Conservation (phyloP, 1,284 basidiomycete species). For the Tremellales sp. region DNA sequence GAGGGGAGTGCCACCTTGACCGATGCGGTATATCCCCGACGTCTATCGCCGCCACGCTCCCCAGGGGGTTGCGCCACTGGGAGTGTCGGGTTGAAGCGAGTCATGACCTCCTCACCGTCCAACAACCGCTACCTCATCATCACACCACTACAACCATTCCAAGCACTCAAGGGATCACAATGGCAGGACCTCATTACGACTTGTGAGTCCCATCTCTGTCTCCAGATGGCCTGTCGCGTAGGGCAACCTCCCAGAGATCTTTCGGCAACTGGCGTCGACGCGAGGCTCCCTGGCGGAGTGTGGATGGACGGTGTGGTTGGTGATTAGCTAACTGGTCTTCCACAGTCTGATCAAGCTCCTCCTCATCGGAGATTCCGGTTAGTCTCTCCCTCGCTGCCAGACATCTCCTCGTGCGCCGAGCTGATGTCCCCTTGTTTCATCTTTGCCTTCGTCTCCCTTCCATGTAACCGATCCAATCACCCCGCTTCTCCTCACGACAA, state of each 20-base stretch:
- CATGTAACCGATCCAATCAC: background rate
- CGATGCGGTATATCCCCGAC: background rate
- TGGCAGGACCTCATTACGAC: constrained; percentile 49
- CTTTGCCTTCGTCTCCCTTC: background rate
- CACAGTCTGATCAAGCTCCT: constrained; percentile 85
- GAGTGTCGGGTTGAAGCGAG: too few relatives aligned
- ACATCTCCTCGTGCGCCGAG: background rate
- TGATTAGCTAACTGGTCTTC: background rate
- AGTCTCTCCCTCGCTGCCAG: constrained; percentile 18
- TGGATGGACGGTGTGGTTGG: too few relatives aligned
- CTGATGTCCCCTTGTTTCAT: constrained; percentile 1
- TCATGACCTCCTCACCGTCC: too few relatives aligned
- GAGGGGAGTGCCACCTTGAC: background rate
- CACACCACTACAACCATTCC: constrained; percentile 5
- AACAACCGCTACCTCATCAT: background rate
- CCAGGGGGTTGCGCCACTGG: background rate
- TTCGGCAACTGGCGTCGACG: too few relatives aligned
- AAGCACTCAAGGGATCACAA: constrained; percentile 11
- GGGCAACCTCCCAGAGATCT: too few relatives aligned
- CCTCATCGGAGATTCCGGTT: constrained; percentile 94
- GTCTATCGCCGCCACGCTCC: background rate
- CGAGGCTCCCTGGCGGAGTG: too few relatives aligned
- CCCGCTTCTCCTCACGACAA: background rate
- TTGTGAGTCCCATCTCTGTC: constrained; percentile 36
- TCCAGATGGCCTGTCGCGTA: too few relatives aligned